Conservation (phyloP, 2,329 filamentous ascomycete species). For the Chrysoporthe cubensis region DNA sequence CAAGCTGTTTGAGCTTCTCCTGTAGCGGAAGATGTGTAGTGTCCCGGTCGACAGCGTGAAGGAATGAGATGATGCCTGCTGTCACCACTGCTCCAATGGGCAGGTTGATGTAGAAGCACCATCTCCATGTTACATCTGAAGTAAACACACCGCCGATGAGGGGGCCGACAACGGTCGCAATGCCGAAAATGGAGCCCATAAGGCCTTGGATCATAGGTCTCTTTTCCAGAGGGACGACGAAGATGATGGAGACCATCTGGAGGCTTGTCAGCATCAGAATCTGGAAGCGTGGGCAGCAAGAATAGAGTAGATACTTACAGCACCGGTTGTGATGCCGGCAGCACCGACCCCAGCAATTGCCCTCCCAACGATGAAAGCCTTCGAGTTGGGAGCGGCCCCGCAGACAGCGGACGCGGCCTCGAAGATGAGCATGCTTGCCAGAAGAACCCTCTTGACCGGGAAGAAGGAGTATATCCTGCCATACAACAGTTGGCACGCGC, state of each 20-base stretch:
- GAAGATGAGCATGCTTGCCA: slow-evolving; percentile 22
- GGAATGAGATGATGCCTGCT: slow-evolving; percentile 25
- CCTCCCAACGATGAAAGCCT: slow-evolving; percentile 35
- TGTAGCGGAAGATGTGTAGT: slow-evolving; percentile 25
- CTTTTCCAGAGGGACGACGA: not conserved
- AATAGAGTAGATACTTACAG: slow-evolving; percentile 20
- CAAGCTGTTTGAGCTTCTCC: slow-evolving; percentile 32
- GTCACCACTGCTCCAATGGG: slow-evolving; percentile 11
- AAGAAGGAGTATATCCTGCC: slow-evolving; percentile 34
- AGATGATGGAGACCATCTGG: slow-evolving; percentile 13
- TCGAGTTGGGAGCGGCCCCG: slow-evolving; percentile 34
- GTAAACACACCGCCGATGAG: slow-evolving; percentile 34
- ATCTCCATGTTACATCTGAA: slow-evolving; percentile 34
- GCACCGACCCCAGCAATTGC: slow-evolving; percentile 34
- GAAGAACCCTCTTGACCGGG: slow-evolving; percentile 29
- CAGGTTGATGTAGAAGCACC: slow-evolving; percentile 34
- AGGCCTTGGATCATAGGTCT: slow-evolving; percentile 14
- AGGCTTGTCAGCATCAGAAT: not conserved
- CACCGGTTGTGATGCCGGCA: slow-evolving; percentile 35
- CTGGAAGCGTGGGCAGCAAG: not conserved
- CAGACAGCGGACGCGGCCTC: slow-evolving; percentile 35
- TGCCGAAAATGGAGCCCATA: slow-evolving; percentile 13
- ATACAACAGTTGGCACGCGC: slow-evolving; percentile 33
- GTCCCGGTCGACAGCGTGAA: slow-evolving; percentile 27
- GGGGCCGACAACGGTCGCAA: slow-evolving; percentile 23